Base-by-base conservation (phyloP, 2,329 filamentous ascomycete species). In the Neonectria hederae region DNA sequence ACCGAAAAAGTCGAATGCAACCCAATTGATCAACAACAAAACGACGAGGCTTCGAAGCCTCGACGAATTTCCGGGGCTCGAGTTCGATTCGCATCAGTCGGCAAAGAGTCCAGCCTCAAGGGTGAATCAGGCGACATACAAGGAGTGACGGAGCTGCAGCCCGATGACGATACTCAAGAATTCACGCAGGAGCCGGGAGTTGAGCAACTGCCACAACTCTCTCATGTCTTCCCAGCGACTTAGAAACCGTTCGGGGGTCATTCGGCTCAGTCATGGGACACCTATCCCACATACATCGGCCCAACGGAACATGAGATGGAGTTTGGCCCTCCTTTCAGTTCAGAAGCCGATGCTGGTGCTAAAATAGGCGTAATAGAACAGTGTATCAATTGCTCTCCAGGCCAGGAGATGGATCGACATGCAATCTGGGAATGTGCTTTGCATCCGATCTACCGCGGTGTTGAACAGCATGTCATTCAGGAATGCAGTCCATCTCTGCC, bases 371-470 rank as follows among this genome's bases (percentile, higher is more conserved):
- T 17, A 17, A 28, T 24, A 9, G 22, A 48, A n/a, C 10, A 54
- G 14, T 54, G 52, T 35, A 28, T 28, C 21, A 30, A 35, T 21
- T n/a, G 21, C 14, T 22, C 52, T 35, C n/a, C 35, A 7, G n/a
- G 11, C 4, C 22, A 17, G n/a, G n/a, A 54, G 13, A 14, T 21
- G 19, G 32, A 59, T 26, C 30, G 11, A 17, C 65, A 57, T 38
- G 17, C 24, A 38, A 55, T 53, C 17, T 54, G 19, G 26, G 54
- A 45, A 51, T 71, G 48, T 63, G 54, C 30, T 1, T n/a, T 11
- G 17, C 48, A 3, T 61, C 67, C 14, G 62, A 68, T 38, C 35
- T 63, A 59, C 19, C 19, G 13, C 30, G 28, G 46, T 9, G 22
- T 28, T 52, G 28, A 30, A 17, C 32, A 35, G 32, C 56, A 59